Evolutionary conservation across 2,329 filamentous ascomycete genomes (phyloP), one percentile per base, ranked within the genome.

Genomic region (Cephalotrichum gorgonifer): DNA sequence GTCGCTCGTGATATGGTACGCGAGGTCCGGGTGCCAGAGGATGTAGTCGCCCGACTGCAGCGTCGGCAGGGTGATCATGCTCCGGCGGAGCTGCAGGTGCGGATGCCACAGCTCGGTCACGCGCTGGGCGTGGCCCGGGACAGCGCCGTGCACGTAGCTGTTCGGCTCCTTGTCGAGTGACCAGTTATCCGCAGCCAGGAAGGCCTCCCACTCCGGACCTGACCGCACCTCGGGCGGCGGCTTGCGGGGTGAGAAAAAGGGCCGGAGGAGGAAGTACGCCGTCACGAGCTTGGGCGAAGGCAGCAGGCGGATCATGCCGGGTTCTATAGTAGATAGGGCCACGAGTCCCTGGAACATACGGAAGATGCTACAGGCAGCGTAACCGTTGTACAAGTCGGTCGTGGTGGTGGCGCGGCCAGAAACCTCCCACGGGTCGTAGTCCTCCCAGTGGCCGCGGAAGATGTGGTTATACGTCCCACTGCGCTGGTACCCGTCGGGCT

Each of bases 221-320:
- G 58, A 57, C 47, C 61, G 64, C n/a, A 49, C 50, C 25, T 48
- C 55, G 45, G 65, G 63, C 1, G 73, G 73, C 3, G 69, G 62
- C 7, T 58, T 66, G 52, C 65, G 69, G 20, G 73, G 64, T 46
- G 65, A 66, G 61, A 78, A 78, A 58, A 78, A 77, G 4, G 74
- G 75, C 2, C 75, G 68, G 2, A 93, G 74, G 1, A 93, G 74
- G 54, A 82, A 83, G 64, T 93, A 93, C 2, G 86, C 83, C 0
- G 86, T 90, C 15, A 85, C 81, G 49, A 85, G 77, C 48, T 75
- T 73, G 0, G 87, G 86, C 53, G 87, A 88, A 1, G 90, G 82
- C 17, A 83, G 73, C 14, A 93, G 67, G 0, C 83, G 86, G 6
- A 86, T 83, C 63, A 88, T 82, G 20, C 76, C 78, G 0, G 85